Evolutionary conservation across 768 basidiomycete genomes (phyloP).

Genomic region (Cyathus striatus): DNA sequence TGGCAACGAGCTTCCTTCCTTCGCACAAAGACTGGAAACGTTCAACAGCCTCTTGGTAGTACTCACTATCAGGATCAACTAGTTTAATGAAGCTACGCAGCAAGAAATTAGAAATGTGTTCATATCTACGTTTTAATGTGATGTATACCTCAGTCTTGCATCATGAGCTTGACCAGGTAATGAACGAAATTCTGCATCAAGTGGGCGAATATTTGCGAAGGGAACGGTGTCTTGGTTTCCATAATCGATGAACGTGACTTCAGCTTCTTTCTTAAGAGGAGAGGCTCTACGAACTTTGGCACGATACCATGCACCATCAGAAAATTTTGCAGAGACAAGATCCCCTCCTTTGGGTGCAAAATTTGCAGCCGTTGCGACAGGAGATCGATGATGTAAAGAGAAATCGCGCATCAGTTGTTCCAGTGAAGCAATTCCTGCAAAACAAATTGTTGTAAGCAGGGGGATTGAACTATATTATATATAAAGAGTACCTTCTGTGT

Average conservation of each 20-base stretch:
- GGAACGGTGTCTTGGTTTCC: slow-evolving; percentile 90
- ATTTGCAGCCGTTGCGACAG: slow-evolving; percentile 50
- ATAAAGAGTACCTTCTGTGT: slow-evolving; percentile 81
- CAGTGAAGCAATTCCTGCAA: slow-evolving; percentile 81
- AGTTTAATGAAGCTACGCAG: slow-evolving; percentile 77
- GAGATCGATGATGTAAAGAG: slow-evolving; percentile 74
- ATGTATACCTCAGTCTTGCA: slow-evolving; percentile 78
- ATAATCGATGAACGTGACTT: slow-evolving; percentile 92
- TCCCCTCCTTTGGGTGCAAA: slow-evolving; percentile 84
- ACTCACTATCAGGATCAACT: slow-evolving; percentile 77
- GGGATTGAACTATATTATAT: too few species aligned
- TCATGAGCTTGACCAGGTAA: slow-evolving; percentile 94
- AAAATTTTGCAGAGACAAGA: slow-evolving; percentile 91
- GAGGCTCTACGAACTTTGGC: slow-evolving; percentile 87
- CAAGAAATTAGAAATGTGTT: slow-evolving; percentile 1
- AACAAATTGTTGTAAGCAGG: too few species aligned
- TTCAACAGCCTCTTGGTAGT: slow-evolving; percentile 78
- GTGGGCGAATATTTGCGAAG: slow-evolving; percentile 80
- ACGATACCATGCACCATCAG: slow-evolving; percentile 93
- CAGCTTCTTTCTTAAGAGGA: slow-evolving; percentile 87
- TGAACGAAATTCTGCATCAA: slow-evolving; percentile 86
- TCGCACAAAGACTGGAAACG: slow-evolving; percentile 84
- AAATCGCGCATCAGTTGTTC: slow-evolving; percentile 96
- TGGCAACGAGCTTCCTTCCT: slow-evolving; percentile 96
- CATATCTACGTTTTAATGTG: slow-evolving; percentile 1